Evolutionary conservation across 1,139 yeast species (phyloP).

Genomic region (Spathaspora sp.): DNA sequence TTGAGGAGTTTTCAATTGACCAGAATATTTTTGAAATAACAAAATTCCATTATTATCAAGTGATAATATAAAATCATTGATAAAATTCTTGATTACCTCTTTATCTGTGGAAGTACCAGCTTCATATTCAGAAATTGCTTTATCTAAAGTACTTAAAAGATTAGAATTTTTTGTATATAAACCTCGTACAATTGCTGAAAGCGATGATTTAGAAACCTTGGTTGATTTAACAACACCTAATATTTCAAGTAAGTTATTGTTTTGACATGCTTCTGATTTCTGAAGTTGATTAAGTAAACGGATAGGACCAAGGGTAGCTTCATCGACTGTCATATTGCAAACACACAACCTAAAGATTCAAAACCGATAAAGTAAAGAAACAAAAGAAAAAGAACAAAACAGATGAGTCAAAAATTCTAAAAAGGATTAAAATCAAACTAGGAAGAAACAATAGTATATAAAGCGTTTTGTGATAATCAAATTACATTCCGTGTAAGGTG

Average conservation of each 20-base stretch:
- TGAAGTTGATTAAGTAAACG: conserved; percentile 16
- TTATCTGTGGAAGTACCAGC: conserved; percentile 19
- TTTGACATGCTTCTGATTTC: conserved; percentile 27
- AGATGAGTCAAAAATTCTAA: neutral
- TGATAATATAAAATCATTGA: conserved; percentile 44
- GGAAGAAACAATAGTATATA: neutral
- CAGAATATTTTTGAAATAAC: conserved; percentile 33
- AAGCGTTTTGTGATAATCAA: neutral
- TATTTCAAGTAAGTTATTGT: conserved; percentile 34
- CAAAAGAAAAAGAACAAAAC: neutral
- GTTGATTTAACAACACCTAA: conserved; percentile 37
- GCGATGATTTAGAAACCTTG: conserved; percentile 24
- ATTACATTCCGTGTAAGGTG: neutral
- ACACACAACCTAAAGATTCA: neutral
- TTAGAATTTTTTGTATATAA: conserved; percentile 41
- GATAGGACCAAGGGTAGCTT: conserved; percentile 2
- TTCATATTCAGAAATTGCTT: conserved; percentile 17
- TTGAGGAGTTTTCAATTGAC: conserved; percentile 13
- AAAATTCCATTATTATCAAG: conserved; percentile 32
- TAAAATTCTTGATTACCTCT: conserved; percentile 34
- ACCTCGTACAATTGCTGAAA: conserved; percentile 39
- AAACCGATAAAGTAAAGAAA: neutral
- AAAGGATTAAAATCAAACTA: neutral
- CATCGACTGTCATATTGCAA: neutral
- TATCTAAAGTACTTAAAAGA: conserved; percentile 25